phyloP scores from a whole-genome alignment of 306 rosid genomes.

The Pueraria montana region DNA sequence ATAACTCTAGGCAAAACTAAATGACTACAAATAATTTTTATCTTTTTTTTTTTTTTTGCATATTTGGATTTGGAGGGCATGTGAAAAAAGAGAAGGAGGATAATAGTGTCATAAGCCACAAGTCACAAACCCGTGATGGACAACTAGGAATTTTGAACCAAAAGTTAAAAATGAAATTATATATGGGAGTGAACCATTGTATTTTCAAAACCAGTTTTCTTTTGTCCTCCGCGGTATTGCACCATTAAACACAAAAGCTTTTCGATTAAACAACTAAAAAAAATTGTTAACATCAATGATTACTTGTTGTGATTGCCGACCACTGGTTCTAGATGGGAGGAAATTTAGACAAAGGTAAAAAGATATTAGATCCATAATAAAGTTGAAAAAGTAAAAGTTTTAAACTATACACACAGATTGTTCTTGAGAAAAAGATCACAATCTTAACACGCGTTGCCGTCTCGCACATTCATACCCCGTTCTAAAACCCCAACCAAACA shows the following conservation, averaged over 20 bases:
- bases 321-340: conserved; percentile 46
- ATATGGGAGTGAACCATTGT: not conserved
- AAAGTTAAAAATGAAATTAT: conserved; percentile 5
- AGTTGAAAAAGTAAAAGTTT: conserved; percentile 33
- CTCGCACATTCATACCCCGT: not conserved
- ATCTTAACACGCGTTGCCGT: conserved; percentile 46
- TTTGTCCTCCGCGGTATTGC: not conserved
- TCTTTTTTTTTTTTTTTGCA: no score
- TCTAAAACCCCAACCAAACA: conserved; percentile 42
- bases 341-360: conserved; percentile 42
- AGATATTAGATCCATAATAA: conserved; percentile 25
- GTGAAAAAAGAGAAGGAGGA: not conserved
- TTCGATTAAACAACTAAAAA: not conserved
- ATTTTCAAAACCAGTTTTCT: not conserved
- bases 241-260: conserved; percentile 16
- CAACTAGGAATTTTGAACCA: conserved; percentile 12
- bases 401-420: not conserved
- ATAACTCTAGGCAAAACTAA: no score
- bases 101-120: not conserved
- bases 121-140: conserved; percentile 3
- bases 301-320: conserved; percentile 44
- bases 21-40: no score
- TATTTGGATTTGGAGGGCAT: no score
- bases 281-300: not conserved
- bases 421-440: not conserved